Evolutionary conservation across 2,329 filamentous ascomycete species (phyloP), one percentile per base, ranked within the genome.

Genomic region (Keithomyces neogunnii): DNA sequence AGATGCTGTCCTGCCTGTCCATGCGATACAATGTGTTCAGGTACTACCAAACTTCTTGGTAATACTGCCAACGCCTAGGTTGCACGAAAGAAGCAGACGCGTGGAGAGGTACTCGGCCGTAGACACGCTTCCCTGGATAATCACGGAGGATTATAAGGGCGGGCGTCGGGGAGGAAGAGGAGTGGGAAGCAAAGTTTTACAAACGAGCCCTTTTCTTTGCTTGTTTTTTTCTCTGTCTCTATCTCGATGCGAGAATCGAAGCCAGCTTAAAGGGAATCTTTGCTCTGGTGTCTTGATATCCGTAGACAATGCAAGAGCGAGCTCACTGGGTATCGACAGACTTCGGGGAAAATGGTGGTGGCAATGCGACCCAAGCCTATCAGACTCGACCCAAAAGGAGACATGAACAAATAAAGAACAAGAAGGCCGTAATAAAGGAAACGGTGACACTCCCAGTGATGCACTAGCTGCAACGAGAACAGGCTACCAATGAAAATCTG

Each of bases 21-120:
- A 63, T 67, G 63, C 63, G 54, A 64, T 57, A 61, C 60, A 60
- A 59, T 53, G 56, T 59, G 60, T 54, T 56, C 54, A 53, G 57
- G 63, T 64, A 56, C 53, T 48, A 65, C 60, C 61, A 60, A 55
- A 30, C 53, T 57, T 62, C 50, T 51, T 49, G 47, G 72, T 73
- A 60, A 67, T 67, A 75, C 72, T 70, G 71, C 70, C 68, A 73
- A 64, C 67, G 62, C 64, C 64, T 61, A 61, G 58, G 73, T 76
- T 56, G 63, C 62, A 76, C 73, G 69, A 61, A 52, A 55, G 47
- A 51, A 51, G 52, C 54, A 51, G 43, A 52, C 42, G 52, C 45
- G 49, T 19, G 52, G 44, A 53, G 48, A 44, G n/a, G 26, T 19
- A 44, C n/a, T 26, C 40, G n/a, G 39, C n/a, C n/a, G 33, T 19